Evolutionary conservation across 2,329 filamentous ascomycete species (phyloP).

Genomic region (Trichocomaceae sp.): DNA sequence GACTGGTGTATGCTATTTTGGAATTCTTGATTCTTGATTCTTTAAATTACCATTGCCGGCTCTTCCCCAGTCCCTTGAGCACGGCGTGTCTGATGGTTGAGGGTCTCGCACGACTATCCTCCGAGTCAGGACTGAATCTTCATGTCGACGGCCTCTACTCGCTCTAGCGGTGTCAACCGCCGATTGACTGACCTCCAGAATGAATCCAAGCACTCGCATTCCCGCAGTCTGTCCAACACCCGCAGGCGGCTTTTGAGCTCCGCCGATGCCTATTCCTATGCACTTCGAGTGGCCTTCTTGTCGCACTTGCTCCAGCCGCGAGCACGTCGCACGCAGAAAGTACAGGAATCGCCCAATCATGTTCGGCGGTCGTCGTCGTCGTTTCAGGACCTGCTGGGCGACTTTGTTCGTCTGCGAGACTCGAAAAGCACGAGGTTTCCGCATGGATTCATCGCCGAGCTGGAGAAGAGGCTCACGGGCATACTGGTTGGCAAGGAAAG

Average conservation of each 20-base stretch:
- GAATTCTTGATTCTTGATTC: too few relatives aligned
- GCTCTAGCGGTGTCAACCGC: slow-evolving; percentile 41
- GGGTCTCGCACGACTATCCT: slow-evolving; percentile 13
- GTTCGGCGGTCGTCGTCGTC: slow-evolving; percentile 64
- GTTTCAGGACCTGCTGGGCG: slow-evolving; percentile 78
- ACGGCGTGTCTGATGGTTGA: slow-evolving; percentile 7
- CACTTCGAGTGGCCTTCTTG: slow-evolving; percentile 83
- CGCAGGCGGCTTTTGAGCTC: slow-evolving; percentile 40
- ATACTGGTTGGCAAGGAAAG: slow-evolving; percentile 76
- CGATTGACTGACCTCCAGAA: slow-evolving; percentile 43
- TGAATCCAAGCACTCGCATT: slow-evolving; percentile 36
- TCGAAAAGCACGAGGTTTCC: slow-evolving; percentile 65
- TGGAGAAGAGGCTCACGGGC: slow-evolving; percentile 72
- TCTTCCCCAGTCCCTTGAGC: not conserved
- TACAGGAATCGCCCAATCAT: slow-evolving; percentile 57
- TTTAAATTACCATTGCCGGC: not conserved
- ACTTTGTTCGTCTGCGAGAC: slow-evolving; percentile 65
- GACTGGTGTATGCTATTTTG: not conserved
- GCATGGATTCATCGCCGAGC: slow-evolving; percentile 61
- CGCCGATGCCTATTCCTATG: slow-evolving; percentile 86
- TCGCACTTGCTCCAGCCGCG: slow-evolving; percentile 89
- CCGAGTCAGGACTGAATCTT: slow-evolving; percentile 25
- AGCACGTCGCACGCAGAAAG: slow-evolving; percentile 81
- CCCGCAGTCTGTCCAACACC: slow-evolving; percentile 37
- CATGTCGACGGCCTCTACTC: slow-evolving; percentile 45